phyloP scores from a whole-genome alignment of 2,329 filamentous ascomycete genomes.

The Cercospora zeina region DNA sequence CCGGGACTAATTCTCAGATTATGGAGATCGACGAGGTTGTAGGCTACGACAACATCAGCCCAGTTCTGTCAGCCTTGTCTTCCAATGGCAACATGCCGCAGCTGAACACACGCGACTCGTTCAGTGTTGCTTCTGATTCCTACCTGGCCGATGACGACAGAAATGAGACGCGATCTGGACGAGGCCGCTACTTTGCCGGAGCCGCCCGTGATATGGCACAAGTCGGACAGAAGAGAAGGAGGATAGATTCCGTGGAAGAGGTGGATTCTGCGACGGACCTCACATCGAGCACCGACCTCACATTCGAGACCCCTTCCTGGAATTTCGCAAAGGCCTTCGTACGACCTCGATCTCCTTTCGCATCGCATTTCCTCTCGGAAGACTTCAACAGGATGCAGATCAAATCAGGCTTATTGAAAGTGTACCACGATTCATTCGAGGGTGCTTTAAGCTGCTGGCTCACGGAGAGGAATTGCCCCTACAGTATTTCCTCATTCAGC shows the following conservation, averaged over 20 bases:
- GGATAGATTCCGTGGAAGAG: background rate
- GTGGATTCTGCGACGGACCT: background rate
- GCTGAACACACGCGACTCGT: background rate
- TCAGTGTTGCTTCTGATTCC: slow-evolving; percentile 3
- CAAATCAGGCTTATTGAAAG: slow-evolving; percentile 24
- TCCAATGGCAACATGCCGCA: slow-evolving; percentile 2
- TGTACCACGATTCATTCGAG: slow-evolving; percentile 29
- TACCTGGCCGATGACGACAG: slow-evolving; percentile 3
- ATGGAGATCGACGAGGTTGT: background rate
- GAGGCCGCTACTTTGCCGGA: background rate
- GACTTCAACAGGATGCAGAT: slow-evolving; percentile 23
- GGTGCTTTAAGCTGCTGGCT: slow-evolving; percentile 28
- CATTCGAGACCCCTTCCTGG: background rate
- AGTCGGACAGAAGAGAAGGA: slow-evolving; percentile 4
- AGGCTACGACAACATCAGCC: background rate
- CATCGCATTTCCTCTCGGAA: slow-evolving; percentile 20
- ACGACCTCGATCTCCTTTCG: slow-evolving; percentile 19
- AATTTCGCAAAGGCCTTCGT: slow-evolving; percentile 11
- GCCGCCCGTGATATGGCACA: background rate
- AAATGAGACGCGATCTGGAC: background rate
- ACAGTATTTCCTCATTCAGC: slow-evolving; percentile 22
- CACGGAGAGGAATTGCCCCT: slow-evolving; percentile 27
- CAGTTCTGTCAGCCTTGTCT: background rate
- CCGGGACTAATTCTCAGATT: background rate
- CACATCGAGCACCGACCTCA: background rate